A percentile compares a stretch with the other conserved stretches of the same genome.
Evolutionary conservation across 495 filamentous ascomycete genomes (phyloP).

Genomic region (Daldinia decipiens): DNA sequence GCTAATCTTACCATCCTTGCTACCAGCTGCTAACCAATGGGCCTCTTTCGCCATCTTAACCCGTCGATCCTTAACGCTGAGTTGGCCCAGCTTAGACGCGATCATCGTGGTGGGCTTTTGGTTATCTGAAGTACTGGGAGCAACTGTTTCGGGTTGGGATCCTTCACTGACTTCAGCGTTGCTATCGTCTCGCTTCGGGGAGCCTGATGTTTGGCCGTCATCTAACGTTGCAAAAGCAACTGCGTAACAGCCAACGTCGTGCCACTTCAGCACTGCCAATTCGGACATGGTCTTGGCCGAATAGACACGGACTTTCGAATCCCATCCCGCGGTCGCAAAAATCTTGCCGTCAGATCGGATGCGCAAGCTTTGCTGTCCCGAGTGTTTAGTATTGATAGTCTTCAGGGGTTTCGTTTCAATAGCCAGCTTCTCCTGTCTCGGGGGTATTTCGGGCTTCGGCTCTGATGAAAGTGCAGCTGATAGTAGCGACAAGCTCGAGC

Average conservation of each 20-base stretch:
- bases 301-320: constrained; percentile 82
- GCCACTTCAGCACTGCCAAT: constrained; percentile 95
- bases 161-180: constrained; percentile 2
- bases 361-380: constrained; percentile 83
- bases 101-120: constrained; percentile 13
- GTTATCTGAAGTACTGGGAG: not conserved
- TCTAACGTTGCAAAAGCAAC: constrained; percentile 74
- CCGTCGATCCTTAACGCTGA: constrained; percentile 70
- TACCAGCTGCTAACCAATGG: constrained; percentile 91
- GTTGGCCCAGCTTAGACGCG: constrained; percentile 46
- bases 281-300: constrained; percentile 83
- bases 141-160: not conserved
- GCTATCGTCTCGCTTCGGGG: not conserved
- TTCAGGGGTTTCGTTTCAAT: constrained; percentile 60
- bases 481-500: constrained; percentile 40
- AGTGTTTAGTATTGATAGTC: constrained; percentile 79
- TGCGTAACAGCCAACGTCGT: constrained; percentile 88
- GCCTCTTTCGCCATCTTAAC: constrained; percentile 70
- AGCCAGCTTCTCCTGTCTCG: constrained; percentile 41
- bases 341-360: constrained; percentile 85
- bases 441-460: constrained; percentile 24
- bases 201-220: constrained; percentile 16
- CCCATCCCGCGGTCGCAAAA: constrained; percentile 95
- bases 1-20: constrained; percentile 95
- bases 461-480: constrained; percentile 40